Percentiles rank a stretch among this genome's conserved stretches.
Evolutionary conservation across 441 rosid genomes (phyloP).

Genomic region (Bruguiera hainesii): DNA sequence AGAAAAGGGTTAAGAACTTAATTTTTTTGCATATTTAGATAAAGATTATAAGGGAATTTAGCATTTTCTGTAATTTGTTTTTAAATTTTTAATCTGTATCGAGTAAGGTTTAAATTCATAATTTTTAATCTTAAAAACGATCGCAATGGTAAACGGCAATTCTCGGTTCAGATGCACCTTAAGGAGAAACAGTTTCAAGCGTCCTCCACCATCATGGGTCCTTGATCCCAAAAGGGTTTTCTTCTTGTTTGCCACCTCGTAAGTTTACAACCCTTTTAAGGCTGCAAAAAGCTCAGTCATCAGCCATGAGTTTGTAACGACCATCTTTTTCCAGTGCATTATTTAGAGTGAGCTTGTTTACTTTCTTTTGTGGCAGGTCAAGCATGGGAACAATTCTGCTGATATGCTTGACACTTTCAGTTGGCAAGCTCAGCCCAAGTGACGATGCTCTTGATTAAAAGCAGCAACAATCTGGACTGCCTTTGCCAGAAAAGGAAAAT

Average conservation of each 20-base stretch:
- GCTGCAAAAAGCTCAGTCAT: not conserved
- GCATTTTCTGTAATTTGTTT: too few relatives aligned
- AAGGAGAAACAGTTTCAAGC: slow-evolving; percentile 69
- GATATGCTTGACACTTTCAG: slow-evolving; percentile 78
- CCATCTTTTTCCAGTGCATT: not conserved
- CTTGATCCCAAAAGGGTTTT: slow-evolving; percentile 84
- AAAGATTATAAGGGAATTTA: too few relatives aligned
- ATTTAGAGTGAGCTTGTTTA: not conserved
- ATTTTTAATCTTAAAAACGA: too few relatives aligned
- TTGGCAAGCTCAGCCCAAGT: slow-evolving; percentile 31
- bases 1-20: too few relatives aligned
- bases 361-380: slow-evolving; percentile 50
- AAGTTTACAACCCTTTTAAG: slow-evolving; percentile 25
- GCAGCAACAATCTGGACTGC: not conserved
- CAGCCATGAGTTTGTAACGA: not conserved
- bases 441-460: slow-evolving; percentile 23
- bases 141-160: too few relatives aligned
- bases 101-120: too few relatives aligned
- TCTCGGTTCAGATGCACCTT: slow-evolving; percentile 19
- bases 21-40: too few relatives aligned
- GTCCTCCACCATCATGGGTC: slow-evolving; percentile 48
- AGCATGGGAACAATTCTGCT: slow-evolving; percentile 84
- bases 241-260: slow-evolving; percentile 83
- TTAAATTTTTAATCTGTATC: too few relatives aligned
- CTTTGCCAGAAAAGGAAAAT: slow-evolving; percentile 14